Conservation (phyloP, 1,284 basidiomycete genomes). For the Rhodotorula sp. region DNA sequence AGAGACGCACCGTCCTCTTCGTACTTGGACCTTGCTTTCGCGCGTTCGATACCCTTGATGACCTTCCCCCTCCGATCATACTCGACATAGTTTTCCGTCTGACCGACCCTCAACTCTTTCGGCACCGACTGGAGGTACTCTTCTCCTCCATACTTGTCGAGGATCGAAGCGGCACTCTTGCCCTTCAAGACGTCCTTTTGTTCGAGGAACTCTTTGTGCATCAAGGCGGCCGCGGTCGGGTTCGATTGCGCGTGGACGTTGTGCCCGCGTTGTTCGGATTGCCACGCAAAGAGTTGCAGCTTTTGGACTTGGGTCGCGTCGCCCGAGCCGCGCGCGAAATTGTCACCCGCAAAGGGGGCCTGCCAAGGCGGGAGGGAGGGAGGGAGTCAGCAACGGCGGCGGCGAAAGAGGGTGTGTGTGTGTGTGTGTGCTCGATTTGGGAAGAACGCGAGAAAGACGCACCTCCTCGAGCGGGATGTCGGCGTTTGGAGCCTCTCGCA, state of each 20-base stretch:
- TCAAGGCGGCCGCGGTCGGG: constrained; percentile 87
- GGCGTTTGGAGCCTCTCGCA: constrained; percentile 90
- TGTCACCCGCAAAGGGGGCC: constrained; percentile 92
- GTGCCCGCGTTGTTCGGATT: constrained; percentile 86
- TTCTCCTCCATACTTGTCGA: constrained; percentile 89
- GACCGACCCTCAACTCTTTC: constrained; percentile 83
- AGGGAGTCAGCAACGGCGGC: not conserved
- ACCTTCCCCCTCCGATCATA: constrained; percentile 90
- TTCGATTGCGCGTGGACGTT: constrained; percentile 95
- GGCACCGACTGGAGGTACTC: constrained; percentile 85
- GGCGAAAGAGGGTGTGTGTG: no score
- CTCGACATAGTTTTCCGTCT: constrained; percentile 97
- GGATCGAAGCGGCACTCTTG: constrained; percentile 77
- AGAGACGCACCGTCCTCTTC: constrained; percentile 76
- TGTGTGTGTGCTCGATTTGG: not conserved
- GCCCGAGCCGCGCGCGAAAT: constrained; percentile 85
- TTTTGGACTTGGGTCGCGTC: constrained; percentile 87
- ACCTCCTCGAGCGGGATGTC: constrained; percentile 80
- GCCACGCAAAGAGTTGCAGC: constrained; percentile 96
- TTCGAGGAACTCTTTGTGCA: constrained; percentile 84
- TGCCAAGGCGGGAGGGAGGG: constrained; percentile 47
- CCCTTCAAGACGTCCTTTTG: constrained; percentile 91
- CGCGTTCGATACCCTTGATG: constrained; percentile 85
- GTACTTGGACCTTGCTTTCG: constrained; percentile 83
- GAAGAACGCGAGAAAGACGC: constrained; percentile 43